A percentile compares a stretch with the other conserved stretches of the same genome.
Evolutionary conservation across 2,329 filamentous ascomycete genomes (phyloP).

Genomic region (Colletotrichum orbiculare): DNA sequence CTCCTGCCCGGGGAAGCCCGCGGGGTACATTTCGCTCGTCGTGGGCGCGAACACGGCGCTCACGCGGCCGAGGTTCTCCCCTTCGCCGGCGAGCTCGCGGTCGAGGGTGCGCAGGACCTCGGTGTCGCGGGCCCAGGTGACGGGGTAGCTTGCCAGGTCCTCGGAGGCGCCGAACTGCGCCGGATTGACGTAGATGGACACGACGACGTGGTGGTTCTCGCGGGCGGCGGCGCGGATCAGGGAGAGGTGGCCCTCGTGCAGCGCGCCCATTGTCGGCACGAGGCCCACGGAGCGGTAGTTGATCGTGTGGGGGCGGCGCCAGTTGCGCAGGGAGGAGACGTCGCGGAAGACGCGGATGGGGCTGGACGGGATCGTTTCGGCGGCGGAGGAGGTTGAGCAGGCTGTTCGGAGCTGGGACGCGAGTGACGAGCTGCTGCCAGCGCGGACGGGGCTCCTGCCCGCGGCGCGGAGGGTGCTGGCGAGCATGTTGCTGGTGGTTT

Average conservation of each 20-base stretch:
- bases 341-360: slow-evolving; percentile 80
- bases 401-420: slow-evolving; percentile 36
- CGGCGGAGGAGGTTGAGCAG: slow-evolving; percentile 40
- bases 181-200: slow-evolving; percentile 95
- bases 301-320: slow-evolving; percentile 73
- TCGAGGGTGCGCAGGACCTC: slow-evolving; percentile 75
- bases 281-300: slow-evolving; percentile 82
- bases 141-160: slow-evolving; percentile 88
- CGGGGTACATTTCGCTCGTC: slow-evolving; percentile 88
- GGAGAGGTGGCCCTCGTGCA: slow-evolving; percentile 91
- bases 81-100: slow-evolving; percentile 73
- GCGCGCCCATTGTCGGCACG: slow-evolving; percentile 96
- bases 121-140: slow-evolving; percentile 86
- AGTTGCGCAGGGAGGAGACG: slow-evolving; percentile 75
- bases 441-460: slow-evolving; percentile 12
- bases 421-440: slow-evolving; percentile 11
- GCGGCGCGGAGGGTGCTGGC: slow-evolving; percentile 35
- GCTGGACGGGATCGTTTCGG: slow-evolving; percentile 64
- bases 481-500: slow-evolving; percentile 22
- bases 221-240: slow-evolving; percentile 85
- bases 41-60: slow-evolving; percentile 88
- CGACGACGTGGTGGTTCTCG: slow-evolving; percentile 87
- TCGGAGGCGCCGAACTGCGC: slow-evolving; percentile 93
- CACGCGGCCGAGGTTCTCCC: slow-evolving; percentile 73
- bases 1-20: slow-evolving; percentile 77